Percentiles rank a stretch among this genome's conserved stretches.
These are phyloP conservation scores for Pouteria campechiana DNA, from an alignment of 179 eudicot genomes.

Conservation along the genomic window DNA sequence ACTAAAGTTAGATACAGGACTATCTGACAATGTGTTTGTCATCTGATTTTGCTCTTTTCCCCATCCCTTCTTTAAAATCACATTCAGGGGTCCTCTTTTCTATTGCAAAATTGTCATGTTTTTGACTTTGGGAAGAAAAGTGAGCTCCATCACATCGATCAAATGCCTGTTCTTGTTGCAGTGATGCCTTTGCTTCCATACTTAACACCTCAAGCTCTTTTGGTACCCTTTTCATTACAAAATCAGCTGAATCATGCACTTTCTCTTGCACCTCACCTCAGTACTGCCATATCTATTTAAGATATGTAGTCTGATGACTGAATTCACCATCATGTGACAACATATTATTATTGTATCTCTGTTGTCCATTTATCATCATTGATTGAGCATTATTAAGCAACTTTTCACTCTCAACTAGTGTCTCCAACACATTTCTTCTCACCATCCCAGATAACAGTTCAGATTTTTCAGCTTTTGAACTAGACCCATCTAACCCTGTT, in stretches of 20 bases:
- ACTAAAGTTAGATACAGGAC: constrained; percentile 11
- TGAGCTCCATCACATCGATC: constrained; percentile 13
- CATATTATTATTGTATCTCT: constrained; percentile 18
- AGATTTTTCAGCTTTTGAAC: no score
- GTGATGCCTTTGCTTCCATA: constrained; percentile 13
- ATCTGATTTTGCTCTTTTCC: constrained; percentile 8
- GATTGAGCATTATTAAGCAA: no score
- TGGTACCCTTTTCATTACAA: no score
- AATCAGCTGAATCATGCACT: constrained; percentile 21
- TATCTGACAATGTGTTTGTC: constrained; percentile 19
- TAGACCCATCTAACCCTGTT: no score
- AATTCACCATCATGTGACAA: constrained; percentile 15
- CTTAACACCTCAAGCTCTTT: no score
- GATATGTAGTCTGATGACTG: constrained; percentile 21
- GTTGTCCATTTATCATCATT: constrained; percentile 14
- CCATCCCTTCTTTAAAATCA: constrained; percentile 12
- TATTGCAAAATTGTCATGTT: no score
- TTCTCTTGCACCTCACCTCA: constrained; percentile 13
- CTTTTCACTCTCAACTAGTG: no score
- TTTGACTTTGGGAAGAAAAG: constrained; percentile 9
- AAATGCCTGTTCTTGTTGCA: constrained; percentile 14
- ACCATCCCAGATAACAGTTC: no score
- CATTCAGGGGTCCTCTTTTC: constrained; percentile 15
- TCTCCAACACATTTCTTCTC: no score
- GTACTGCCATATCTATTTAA: constrained; percentile 23